These are phyloP conservation scores for Paramyrothecium roridum DNA, from an alignment of 2,329 filamentous ascomycete genomes.

Conservation along the genomic window DNA sequence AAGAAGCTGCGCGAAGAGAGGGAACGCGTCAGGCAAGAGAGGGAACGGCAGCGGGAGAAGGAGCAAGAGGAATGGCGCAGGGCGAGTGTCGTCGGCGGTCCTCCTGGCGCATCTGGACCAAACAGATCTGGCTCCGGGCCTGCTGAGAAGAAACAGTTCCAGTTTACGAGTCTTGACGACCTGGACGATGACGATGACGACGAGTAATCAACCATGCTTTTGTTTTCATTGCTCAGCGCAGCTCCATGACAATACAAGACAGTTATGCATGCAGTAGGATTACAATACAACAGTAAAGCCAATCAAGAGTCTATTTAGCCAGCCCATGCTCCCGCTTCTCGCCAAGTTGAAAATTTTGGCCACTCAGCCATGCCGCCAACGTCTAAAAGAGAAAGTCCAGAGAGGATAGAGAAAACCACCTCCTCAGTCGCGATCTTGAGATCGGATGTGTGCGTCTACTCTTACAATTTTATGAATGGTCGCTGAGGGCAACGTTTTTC, in stretches of 20 bases:
- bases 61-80: slow-evolving; percentile 39
- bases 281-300: neutral
- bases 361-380: neutral
- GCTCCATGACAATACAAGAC: no score
- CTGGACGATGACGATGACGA: slow-evolving; percentile 47
- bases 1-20: slow-evolving; percentile 34
- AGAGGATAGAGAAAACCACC: neutral
- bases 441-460: neutral
- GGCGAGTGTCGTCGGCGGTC: slow-evolving; percentile 27
- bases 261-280: neutral
- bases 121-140: slow-evolving; percentile 19
- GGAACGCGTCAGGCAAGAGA: slow-evolving; percentile 35
- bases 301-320: neutral
- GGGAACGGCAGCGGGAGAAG: slow-evolving; percentile 38
- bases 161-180: slow-evolving; percentile 52
- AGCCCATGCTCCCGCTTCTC: neutral
- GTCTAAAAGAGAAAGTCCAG: neutral
- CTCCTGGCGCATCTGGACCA: slow-evolving; percentile 18
- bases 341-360: neutral
- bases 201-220: slow-evolving; percentile 16
- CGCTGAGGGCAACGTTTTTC: neutral
- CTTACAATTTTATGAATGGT: neutral
- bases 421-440: neutral
- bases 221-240: no score
- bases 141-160: slow-evolving; percentile 50